Evolutionary conservation across 2,329 filamentous ascomycete species (phyloP).

Genomic region (Diaporthe australafricana): DNA sequence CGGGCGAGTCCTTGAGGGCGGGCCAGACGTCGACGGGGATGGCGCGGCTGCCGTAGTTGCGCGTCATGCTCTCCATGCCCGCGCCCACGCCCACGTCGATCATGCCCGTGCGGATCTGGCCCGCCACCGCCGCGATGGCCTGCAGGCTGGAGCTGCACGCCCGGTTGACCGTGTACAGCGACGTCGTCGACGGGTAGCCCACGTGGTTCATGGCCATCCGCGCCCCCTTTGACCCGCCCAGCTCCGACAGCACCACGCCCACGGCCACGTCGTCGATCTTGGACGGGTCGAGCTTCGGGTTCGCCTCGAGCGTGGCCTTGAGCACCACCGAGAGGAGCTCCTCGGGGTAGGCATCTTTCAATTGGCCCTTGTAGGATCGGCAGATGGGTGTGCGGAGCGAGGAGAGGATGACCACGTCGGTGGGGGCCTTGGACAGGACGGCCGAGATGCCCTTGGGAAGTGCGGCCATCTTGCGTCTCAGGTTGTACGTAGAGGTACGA

Average conservation of each 20-base stretch:
- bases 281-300: slow-evolving; percentile 77
- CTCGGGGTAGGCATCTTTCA: slow-evolving; percentile 92
- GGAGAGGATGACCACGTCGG: slow-evolving; percentile 89
- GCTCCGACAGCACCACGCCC: slow-evolving; percentile 89
- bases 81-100: slow-evolving; percentile 83
- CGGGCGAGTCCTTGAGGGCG: slow-evolving; percentile 71
- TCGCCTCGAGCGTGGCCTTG: slow-evolving; percentile 76
- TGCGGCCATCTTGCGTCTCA: slow-evolving; percentile 55
- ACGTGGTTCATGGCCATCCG: slow-evolving; percentile 92
- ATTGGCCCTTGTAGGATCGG: slow-evolving; percentile 82
- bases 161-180: slow-evolving; percentile 88
- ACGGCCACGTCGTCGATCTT: slow-evolving; percentile 85
- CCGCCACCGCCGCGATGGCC: slow-evolving; percentile 79
- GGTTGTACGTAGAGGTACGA: neutral
- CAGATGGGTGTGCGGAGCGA: slow-evolving; percentile 91
- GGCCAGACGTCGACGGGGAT: slow-evolving; percentile 88
- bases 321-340: slow-evolving; percentile 80
- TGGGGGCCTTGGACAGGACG: slow-evolving; percentile 81
- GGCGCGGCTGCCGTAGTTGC: slow-evolving; percentile 87
- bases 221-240: slow-evolving; percentile 89
- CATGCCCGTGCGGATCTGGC: slow-evolving; percentile 79
- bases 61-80: slow-evolving; percentile 96
- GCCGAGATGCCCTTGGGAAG: slow-evolving; percentile 76
- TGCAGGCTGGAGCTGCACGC: slow-evolving; percentile 85
- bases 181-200: slow-evolving; percentile 77